Percentiles rank a stretch among this genome's conserved stretches.
These are phyloP conservation scores for Groenewaldozyma salmanticensis DNA, from an alignment of 805 yeast species.

Conservation along the genomic window DNA sequence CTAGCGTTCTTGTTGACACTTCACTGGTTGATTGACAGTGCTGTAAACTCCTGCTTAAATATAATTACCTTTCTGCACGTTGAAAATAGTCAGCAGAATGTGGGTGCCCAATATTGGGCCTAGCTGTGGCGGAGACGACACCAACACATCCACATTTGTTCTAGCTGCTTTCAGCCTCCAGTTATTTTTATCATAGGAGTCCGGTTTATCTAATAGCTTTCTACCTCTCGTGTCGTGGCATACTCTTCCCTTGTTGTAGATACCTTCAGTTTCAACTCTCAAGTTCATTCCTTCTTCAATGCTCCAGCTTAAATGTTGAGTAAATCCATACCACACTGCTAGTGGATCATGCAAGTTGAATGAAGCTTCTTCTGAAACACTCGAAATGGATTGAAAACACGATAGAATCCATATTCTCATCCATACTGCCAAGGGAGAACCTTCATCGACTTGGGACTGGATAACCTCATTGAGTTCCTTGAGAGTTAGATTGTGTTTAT, in stretches of 20 bases:
- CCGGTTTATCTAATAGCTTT: constrained; percentile 8
- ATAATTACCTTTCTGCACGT: too few species aligned
- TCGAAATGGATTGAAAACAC: constrained; percentile 1
- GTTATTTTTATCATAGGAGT: constrained; percentile 7
- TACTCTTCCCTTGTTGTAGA: constrained; percentile 30
- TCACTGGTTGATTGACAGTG: too few species aligned
- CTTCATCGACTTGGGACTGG: constrained; percentile 5
- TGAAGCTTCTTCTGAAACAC: constrained; percentile 16
- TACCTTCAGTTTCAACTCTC: constrained; percentile 31
- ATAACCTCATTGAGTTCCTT: constrained; percentile 8
- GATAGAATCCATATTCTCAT: constrained; percentile 25
- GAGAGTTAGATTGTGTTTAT: constrained; percentile 21
- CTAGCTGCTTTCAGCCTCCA: constrained; percentile 20
- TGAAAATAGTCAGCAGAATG: constrained; percentile 15
- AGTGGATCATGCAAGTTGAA: constrained; percentile 32
- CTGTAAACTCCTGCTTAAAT: constrained; percentile 3
- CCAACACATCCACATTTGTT: constrained; percentile 17
- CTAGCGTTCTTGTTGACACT: too few species aligned
- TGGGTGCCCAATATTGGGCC: constrained; percentile 13
- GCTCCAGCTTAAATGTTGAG: constrained; percentile 13
- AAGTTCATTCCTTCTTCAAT: constrained; percentile 22
- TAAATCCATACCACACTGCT: constrained; percentile 28
- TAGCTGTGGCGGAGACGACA: constrained; percentile 15
- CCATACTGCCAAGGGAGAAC: constrained; percentile 29
- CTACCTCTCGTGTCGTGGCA: constrained; percentile 28